A percentile compares a stretch with the other conserved stretches of the same genome.
phyloP scores from a whole-genome alignment of 169 alveolate species.

The Cryptosporidium parvum region DNA sequence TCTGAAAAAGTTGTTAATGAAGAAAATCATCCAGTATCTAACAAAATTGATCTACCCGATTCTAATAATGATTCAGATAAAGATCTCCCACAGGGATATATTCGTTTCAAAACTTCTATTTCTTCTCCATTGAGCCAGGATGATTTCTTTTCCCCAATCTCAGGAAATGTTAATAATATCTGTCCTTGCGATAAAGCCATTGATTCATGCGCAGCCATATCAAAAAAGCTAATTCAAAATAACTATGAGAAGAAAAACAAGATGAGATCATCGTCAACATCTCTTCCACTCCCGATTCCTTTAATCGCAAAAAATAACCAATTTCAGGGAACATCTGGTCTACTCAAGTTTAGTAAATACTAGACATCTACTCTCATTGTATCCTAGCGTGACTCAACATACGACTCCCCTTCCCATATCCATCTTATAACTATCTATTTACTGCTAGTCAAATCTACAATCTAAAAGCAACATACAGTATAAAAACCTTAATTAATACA shows the following conservation, averaged over 20 bases:
- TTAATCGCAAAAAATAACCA: slow-evolving; percentile 7
- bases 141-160: slow-evolving; percentile 30
- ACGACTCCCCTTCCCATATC: not conserved
- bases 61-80: not conserved
- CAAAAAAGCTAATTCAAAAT: not conserved
- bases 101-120: slow-evolving; percentile 55
- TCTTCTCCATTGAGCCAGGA: slow-evolving; percentile 38
- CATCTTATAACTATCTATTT: not conserved
- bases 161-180: not conserved
- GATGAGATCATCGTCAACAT: not conserved
- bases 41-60: not conserved
- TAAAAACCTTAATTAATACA: slow-evolving; percentile 1
- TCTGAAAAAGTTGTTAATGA: not conserved
- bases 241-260: not conserved
- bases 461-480: not conserved
- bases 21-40: not conserved
- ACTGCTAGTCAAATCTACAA: not conserved
- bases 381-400: not conserved
- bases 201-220: not conserved
- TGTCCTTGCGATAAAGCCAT: slow-evolving; percentile 53
- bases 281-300: slow-evolving; percentile 4
- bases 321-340: slow-evolving; percentile 19
- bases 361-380: not conserved
- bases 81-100: slow-evolving; percentile 48
- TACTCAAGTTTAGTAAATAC: slow-evolving; percentile 22